These are phyloP conservation scores for Fusarium robinianum DNA, from an alignment of 2,329 filamentous ascomycete genomes.

Conservation along the genomic window DNA sequence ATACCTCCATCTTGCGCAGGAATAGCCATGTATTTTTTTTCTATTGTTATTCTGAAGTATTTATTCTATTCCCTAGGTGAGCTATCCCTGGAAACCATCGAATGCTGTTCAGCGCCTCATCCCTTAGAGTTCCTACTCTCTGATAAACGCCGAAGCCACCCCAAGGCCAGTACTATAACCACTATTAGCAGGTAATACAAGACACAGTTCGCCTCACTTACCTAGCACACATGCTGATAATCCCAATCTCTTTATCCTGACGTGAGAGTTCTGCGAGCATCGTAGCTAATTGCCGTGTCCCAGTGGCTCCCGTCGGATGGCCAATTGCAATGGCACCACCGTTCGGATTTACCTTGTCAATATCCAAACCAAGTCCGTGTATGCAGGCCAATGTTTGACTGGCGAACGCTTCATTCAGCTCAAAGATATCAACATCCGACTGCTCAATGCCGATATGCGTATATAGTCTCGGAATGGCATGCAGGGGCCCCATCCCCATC, in stretches of 20 bases:
- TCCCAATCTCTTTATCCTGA: conserved; percentile 3
- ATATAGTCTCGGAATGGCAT: conserved; percentile 81
- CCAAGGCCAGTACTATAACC: conserved; percentile 1
- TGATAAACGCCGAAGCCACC: not conserved
- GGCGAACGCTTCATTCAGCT: conserved; percentile 84
- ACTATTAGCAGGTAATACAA: rapidly evolving
- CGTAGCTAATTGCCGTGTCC: conserved; percentile 40
- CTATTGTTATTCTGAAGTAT: too few species aligned
- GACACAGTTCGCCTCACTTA: conserved; percentile 1
- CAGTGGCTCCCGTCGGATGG: conserved; percentile 86
- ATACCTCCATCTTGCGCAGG: too few species aligned
- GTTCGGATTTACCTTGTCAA: conserved; percentile 80
- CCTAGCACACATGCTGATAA: conserved; percentile 25
- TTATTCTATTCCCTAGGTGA: too few species aligned
- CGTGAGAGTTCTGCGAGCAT: conserved; percentile 7
- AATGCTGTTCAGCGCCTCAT: too few species aligned
- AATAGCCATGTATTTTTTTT: too few species aligned
- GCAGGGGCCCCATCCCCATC: conserved; percentile 87
- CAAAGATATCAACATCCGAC: conserved; percentile 79
- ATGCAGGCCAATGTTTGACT: conserved; percentile 71
- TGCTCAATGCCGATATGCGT: conserved; percentile 65
- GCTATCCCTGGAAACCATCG: too few species aligned
- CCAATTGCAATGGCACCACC: conserved; percentile 90
- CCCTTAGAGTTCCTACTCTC: too few species aligned
- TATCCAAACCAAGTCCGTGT: conserved; percentile 67